phyloP scores from a whole-genome alignment of 441 rosid genomes.

The Flueggea neowawraea region DNA sequence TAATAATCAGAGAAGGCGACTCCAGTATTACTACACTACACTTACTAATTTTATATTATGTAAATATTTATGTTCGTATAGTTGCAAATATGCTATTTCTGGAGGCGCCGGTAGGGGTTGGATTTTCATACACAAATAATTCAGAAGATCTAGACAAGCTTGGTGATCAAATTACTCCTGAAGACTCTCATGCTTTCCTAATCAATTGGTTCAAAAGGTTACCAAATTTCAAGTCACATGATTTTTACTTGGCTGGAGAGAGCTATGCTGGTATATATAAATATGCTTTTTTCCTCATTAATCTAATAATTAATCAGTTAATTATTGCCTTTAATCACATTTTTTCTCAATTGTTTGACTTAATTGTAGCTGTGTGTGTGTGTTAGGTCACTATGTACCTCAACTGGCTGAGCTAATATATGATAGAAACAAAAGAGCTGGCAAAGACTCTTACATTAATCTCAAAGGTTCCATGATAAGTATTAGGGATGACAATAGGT shows the following conservation, averaged over 20 bases:
- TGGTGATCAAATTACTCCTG: constrained; percentile 66
- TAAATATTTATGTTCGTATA: constrained; percentile 10
- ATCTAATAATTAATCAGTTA: no score
- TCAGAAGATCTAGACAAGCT: constrained; percentile 39
- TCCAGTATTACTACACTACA: no score
- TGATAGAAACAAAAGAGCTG: constrained; percentile 43
- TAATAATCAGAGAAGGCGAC: no score
- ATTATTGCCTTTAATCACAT: no score
- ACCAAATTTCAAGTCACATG: constrained; percentile 41
- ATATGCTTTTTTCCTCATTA: background rate
- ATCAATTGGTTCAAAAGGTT: constrained; percentile 68
- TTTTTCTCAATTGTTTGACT: no score
- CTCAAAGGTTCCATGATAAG: constrained; percentile 75
- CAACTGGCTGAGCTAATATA: constrained; percentile 69
- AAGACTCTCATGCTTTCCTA: constrained; percentile 65
- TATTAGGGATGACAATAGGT: no score
- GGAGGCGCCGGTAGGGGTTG: constrained; percentile 81
- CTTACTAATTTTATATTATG: no score
- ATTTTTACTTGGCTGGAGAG: constrained; percentile 83
- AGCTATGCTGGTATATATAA: constrained; percentile 71
- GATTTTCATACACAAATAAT: constrained; percentile 74
- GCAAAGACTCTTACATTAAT: constrained; percentile 38
- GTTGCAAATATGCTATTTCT: constrained; percentile 75
- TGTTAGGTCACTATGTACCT: constrained; percentile 76
- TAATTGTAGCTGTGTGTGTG: no score